These are phyloP conservation scores for Collybiopsis luxurians DNA, from an alignment of 768 basidiomycete species.

Conservation along the genomic window DNA sequence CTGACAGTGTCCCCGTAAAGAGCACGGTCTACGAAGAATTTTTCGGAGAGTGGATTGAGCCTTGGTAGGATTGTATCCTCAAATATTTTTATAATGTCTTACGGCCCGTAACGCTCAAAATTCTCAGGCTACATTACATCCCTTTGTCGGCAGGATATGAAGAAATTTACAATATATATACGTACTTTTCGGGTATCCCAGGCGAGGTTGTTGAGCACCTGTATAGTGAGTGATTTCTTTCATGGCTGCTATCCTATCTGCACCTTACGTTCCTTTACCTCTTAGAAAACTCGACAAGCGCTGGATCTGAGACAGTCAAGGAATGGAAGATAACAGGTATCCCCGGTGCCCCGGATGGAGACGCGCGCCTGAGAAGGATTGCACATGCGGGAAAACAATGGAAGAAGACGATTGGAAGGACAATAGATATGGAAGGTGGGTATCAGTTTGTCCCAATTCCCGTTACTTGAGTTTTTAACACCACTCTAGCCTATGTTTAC, in stretches of 20 bases:
- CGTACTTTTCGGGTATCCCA: slow-evolving; percentile 89
- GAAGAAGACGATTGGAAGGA: slow-evolving; percentile 81
- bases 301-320: too few species aligned
- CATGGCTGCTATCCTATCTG: too few species aligned
- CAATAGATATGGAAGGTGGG: slow-evolving; percentile 90
- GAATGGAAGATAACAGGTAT: neutral
- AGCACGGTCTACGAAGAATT: slow-evolving; percentile 71
- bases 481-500: too few species aligned
- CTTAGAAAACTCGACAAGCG: too few species aligned
- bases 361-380: slow-evolving; percentile 72
- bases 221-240: neutral
- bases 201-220: slow-evolving; percentile 34
- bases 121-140: slow-evolving; percentile 94
- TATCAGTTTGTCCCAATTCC: too few species aligned
- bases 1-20: slow-evolving; percentile 68
- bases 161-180: slow-evolving; percentile 92
- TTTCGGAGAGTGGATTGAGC: slow-evolving; percentile 72
- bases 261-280: neutral
- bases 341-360: slow-evolving; percentile 47
- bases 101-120: too few species aligned
- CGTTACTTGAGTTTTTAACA: too few species aligned
- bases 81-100: slow-evolving; percentile 91
- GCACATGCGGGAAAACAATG: slow-evolving; percentile 92
- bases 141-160: slow-evolving; percentile 83
- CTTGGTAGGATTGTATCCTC: slow-evolving; percentile 48